Evolutionary conservation across 2,329 filamentous ascomycete species (phyloP), one percentile per base, ranked within the genome.

Genomic region (Scedosporium apiospermum): DNA sequence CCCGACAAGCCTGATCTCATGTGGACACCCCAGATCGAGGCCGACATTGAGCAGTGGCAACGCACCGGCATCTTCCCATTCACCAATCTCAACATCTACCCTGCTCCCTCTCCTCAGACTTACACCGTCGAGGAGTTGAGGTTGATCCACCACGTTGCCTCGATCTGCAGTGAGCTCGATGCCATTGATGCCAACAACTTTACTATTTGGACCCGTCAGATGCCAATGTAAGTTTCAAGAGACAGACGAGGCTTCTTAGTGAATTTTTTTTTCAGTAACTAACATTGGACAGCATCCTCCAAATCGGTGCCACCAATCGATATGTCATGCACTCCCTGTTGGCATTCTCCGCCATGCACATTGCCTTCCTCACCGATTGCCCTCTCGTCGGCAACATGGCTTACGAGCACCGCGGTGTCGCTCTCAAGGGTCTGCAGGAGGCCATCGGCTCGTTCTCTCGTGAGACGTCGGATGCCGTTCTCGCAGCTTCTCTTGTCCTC

Each of bases 241-340:
- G 34, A 38, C 6, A 51, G 57, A 62, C 23, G 12, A 60, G 42
- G 44, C 4, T 30, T 7, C 4, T 21, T 57, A 51, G 5, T 49
- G 44, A 12, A 49, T 64, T n/a, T n/a, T n/a, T n/a, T n/a, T n/a
- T n/a, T 74, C 66, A 60, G 46, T n/a, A 34, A 23, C 23, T 67
- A 23, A 57, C 49, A 51, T 27, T 12, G 57, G 27, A 59, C 70
- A 93, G 89, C 59, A 91, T 95, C 69, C 82, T 99, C 66, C 87
- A 88, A 68, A 89, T 96, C 70, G 91, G 91, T 63, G 83, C 91
- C 59, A 87, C 87, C 18, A 88, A 93, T 72, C 82, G 87, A 62
- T 98, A 95, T 76, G 93, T 97, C 68, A 96, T 98, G 92, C 90
- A 96, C 75, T 88, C 93, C 14, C 82, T 98, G 68, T 82, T 98